A percentile compares a stretch with the other conserved stretches of the same genome.
phyloP scores from a whole-genome alignment of 164 flowering plant species.

The Magnolia sinica region DNA sequence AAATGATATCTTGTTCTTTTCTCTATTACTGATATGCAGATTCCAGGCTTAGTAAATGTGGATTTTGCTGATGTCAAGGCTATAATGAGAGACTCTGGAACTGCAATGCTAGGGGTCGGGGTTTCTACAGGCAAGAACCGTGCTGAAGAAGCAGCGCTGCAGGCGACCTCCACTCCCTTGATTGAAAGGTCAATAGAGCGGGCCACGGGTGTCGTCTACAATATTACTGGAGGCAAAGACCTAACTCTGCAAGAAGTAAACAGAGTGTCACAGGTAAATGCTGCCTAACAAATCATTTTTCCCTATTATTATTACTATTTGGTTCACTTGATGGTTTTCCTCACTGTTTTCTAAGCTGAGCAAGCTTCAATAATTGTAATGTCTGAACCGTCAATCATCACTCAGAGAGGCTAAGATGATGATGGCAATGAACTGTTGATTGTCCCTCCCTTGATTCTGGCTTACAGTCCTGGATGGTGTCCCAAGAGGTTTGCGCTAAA shows the following conservation, averaged over 20 bases:
- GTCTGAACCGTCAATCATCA: no score
- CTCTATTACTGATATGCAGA: constrained; percentile 42
- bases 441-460: no score
- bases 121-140: constrained; percentile 98
- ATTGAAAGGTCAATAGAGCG: constrained; percentile 92
- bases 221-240: constrained; percentile 97
- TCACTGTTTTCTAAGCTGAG: background rate
- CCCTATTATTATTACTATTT: background rate
- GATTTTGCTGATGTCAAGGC: constrained; percentile 99
- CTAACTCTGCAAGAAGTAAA: constrained; percentile 97
- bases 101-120: constrained; percentile 99
- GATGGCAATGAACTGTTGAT: no score
- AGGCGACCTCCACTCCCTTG: constrained; percentile 89
- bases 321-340: background rate
- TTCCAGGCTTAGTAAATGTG: constrained; percentile 97
- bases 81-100: constrained; percentile 97
- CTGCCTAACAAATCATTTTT: background rate
- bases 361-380: background rate
- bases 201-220: constrained; percentile 95
- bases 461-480: no score
- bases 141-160: constrained; percentile 98
- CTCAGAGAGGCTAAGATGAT: no score
- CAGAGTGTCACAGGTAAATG: constrained; percentile 84
- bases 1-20: background rate
- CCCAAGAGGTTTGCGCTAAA: no score